Evolutionary conservation across 2,329 filamentous ascomycete species (phyloP).

Genomic region (Penicillium sp.): DNA sequence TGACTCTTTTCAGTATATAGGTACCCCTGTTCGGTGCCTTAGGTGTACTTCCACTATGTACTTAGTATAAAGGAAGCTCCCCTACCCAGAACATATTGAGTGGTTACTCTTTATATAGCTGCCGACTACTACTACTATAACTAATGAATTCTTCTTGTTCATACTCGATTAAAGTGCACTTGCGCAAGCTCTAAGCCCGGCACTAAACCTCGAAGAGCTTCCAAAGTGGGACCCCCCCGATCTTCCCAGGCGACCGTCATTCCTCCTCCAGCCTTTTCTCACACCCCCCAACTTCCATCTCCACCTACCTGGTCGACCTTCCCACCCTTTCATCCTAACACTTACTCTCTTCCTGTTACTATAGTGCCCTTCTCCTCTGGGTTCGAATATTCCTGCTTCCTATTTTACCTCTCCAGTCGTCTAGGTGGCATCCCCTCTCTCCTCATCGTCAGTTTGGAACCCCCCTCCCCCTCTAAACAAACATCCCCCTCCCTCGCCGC

Average conservation of each 20-base stretch:
- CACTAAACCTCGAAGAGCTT: constrained; percentile 8
- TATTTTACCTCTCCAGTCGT: not conserved
- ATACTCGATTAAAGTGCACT: not conserved
- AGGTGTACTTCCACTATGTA: too few species aligned
- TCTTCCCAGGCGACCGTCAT: constrained; percentile 16
- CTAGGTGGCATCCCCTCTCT: not conserved
- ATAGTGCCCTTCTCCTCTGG: not conserved
- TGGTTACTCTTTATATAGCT: not conserved
- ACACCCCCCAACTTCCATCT: not conserved
- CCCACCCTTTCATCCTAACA: not conserved
- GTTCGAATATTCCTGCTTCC: not conserved
- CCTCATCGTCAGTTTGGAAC: not conserved
- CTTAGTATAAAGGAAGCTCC: too few species aligned
- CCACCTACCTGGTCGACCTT: not conserved
- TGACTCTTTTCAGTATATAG: too few species aligned
- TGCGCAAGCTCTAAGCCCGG: not conserved
- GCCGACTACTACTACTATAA: not conserved
- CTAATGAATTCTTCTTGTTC: not conserved
- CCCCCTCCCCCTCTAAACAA: not conserved
- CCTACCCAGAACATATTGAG: not conserved
- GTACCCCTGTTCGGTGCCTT: too few species aligned
- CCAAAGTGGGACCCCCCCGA: constrained; percentile 3
- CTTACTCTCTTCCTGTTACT: not conserved
- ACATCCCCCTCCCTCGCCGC: constrained; percentile 12
- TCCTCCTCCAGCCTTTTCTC: constrained; percentile 8